Evolutionary conservation across 805 yeast genomes (phyloP).

Genomic region (Pichia manshurica): DNA sequence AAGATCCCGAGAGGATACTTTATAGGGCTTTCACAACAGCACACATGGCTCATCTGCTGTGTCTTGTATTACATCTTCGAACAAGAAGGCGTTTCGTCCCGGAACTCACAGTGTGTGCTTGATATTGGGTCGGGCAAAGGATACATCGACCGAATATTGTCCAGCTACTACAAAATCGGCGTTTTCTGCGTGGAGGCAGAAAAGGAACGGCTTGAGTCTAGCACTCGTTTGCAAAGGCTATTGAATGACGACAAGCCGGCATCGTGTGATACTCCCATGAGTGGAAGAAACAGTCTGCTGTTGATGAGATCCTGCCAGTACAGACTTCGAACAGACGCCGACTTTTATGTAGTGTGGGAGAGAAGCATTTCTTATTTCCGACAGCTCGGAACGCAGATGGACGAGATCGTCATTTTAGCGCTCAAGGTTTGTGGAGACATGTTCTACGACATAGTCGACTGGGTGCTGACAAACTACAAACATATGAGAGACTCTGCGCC

Average conservation of each 20-base stretch:
- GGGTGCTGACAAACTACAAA: constrained; percentile 1
- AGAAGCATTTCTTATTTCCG: neutral
- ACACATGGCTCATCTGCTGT: neutral
- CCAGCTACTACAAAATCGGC: constrained; percentile 14
- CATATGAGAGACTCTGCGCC: neutral
- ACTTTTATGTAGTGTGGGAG: constrained; percentile 9
- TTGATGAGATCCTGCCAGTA: constrained; percentile 7
- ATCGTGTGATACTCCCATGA: neutral
- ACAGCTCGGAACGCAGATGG: neutral
- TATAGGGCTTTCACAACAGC: constrained; percentile 5
- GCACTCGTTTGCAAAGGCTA: constrained; percentile 19
- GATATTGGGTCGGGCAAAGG: constrained; percentile 32
- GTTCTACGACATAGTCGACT: constrained; percentile 17
- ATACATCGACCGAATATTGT: constrained; percentile 23
- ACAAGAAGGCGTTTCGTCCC: neutral
- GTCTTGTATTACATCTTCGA: neutral
- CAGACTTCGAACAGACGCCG: constrained; percentile 3
- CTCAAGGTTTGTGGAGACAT: constrained; percentile 27
- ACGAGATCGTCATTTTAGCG: constrained; percentile 15
- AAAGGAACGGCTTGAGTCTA: constrained; percentile 18
- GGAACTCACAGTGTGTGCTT: constrained; percentile 11
- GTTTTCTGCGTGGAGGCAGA: constrained; percentile 25
- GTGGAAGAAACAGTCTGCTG: neutral
- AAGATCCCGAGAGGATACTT: constrained; percentile 7
- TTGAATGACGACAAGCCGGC: constrained; percentile 13